phyloP scores from a whole-genome alignment of 1,139 yeast species.

The Diutina pseudorugosa region DNA sequence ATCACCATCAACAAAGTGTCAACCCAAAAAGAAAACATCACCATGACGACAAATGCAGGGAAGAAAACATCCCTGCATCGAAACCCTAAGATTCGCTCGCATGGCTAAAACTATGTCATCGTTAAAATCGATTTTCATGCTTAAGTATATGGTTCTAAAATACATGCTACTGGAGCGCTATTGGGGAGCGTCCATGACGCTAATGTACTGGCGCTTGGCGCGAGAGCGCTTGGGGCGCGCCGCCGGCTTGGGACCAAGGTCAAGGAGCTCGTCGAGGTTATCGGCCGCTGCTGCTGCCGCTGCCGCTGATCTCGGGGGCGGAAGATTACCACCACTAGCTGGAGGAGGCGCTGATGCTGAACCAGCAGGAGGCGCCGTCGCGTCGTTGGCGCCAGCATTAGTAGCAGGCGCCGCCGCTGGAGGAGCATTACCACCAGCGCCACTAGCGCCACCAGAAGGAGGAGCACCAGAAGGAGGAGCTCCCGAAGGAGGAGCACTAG shows the following conservation, averaged over 20 bases:
- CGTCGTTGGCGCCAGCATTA: neutral
- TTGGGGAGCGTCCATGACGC: neutral
- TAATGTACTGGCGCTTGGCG: neutral
- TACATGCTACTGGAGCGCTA: neutral
- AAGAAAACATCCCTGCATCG: neutral
- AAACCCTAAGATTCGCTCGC: neutral
- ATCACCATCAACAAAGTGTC: too few relatives aligned
- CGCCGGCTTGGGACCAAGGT: neutral
- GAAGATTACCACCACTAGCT: neutral
- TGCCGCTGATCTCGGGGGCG: neutral
- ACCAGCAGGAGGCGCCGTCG: too few relatives aligned
- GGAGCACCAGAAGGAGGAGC: neutral
- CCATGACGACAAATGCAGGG: neutral
- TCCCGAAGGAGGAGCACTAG: neutral
- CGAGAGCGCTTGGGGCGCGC: neutral
- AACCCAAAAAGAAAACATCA: too few relatives aligned
- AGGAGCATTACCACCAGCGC: too few relatives aligned
- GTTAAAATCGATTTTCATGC: too few relatives aligned
- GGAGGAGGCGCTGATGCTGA: neutral
- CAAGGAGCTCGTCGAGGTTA: conserved; percentile 2
- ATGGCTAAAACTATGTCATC: neutral
- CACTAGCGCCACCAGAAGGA: too few relatives aligned
- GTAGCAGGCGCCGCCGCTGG: neutral
- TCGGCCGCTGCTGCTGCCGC: conserved; percentile 3
- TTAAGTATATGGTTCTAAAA: too few relatives aligned